phyloP scores from a whole-genome alignment of 2,329 filamentous ascomycete species.

The Penicillium olsonii region DNA sequence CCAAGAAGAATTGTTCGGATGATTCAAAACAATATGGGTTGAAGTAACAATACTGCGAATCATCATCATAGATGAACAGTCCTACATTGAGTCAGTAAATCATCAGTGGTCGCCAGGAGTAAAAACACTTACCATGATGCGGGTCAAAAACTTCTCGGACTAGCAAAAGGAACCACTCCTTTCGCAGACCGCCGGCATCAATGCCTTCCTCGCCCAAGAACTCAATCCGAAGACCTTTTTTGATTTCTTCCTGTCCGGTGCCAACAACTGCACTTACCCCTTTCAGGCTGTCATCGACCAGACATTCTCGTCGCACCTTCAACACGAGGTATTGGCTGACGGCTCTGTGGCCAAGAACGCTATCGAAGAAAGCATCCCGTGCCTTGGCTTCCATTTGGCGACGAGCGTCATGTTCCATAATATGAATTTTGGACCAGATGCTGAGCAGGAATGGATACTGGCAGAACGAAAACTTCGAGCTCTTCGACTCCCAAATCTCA shows the following conservation, averaged over 20 bases:
- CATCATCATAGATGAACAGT: slow-evolving; percentile 90
- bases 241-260: slow-evolving; percentile 78
- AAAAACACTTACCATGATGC: slow-evolving; percentile 68
- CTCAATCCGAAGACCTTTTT: slow-evolving; percentile 82
- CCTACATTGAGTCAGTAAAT: slow-evolving; percentile 52
- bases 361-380: slow-evolving; percentile 86
- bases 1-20: slow-evolving; percentile 86
- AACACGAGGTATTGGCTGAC: slow-evolving; percentile 78
- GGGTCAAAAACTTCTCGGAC: slow-evolving; percentile 89
- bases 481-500: slow-evolving; percentile 78
- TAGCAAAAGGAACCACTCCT: slow-evolving; percentile 91
- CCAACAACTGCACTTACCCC: slow-evolving; percentile 84
- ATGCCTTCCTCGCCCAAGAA: slow-evolving; percentile 89
- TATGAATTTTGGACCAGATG: slow-evolving; percentile 88
- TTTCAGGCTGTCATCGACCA: slow-evolving; percentile 84
- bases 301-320: slow-evolving; percentile 76
- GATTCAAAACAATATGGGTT: slow-evolving; percentile 88
- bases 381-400: slow-evolving; percentile 89
- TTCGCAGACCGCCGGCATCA: slow-evolving; percentile 83
- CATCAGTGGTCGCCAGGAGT: background rate
- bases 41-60: slow-evolving; percentile 90
- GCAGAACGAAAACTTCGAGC: slow-evolving; percentile 79
- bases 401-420: slow-evolving; percentile 82
- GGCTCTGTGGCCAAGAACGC: slow-evolving; percentile 72
- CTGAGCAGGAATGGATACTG: slow-evolving; percentile 91